Percentiles rank a stretch among this genome's conserved stretches.
phyloP scores from a whole-genome alignment of 805 yeast genomes.

The Pichia insulana region DNA sequence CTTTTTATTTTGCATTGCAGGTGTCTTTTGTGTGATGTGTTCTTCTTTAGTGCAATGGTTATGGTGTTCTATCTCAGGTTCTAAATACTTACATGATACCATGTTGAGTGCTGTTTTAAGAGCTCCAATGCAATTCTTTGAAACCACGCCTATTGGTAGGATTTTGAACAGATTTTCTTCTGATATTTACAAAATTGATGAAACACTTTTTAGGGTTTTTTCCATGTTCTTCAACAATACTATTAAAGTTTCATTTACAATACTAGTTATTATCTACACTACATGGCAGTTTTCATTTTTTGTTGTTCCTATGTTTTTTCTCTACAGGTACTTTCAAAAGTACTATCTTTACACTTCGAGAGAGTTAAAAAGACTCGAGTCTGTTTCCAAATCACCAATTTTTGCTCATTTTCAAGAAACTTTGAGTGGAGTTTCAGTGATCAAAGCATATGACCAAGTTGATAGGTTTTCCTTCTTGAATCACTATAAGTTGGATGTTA shows the following conservation, averaged over 20 bases:
- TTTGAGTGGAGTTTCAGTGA: conserved; percentile 63
- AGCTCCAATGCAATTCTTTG: conserved; percentile 94
- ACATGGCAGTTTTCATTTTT: conserved; percentile 81
- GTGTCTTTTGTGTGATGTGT: conserved; percentile 49
- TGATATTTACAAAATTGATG: conserved; percentile 86
- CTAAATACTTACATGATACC: conserved; percentile 59
- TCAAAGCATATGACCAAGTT: conserved; percentile 65
- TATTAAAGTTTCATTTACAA: conserved; percentile 61
- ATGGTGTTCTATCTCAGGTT: conserved; percentile 75
- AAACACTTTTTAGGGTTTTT: conserved; percentile 60
- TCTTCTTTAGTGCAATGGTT: conserved; percentile 72
- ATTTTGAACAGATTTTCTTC: conserved; percentile 84
- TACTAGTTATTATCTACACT: conserved; percentile 71
- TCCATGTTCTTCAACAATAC: conserved; percentile 56
- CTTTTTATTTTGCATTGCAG: conserved; percentile 60
- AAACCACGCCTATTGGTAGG: conserved; percentile 93
- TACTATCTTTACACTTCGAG: conserved; percentile 70
- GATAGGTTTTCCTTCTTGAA: conserved; percentile 57
- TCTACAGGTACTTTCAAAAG: conserved; percentile 66
- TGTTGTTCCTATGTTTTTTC: conserved; percentile 56
- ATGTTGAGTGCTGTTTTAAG: conserved; percentile 70
- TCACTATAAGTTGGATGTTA: conserved; percentile 66
- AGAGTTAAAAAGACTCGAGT: conserved; percentile 75
- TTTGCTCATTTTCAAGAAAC: conserved; percentile 83
- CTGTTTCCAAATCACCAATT: conserved; percentile 71